Percentiles rank a stretch among this genome's conserved stretches.
phyloP scores from a whole-genome alignment of 2,329 filamentous ascomycete genomes.

The Acrodontium crateriforme region DNA sequence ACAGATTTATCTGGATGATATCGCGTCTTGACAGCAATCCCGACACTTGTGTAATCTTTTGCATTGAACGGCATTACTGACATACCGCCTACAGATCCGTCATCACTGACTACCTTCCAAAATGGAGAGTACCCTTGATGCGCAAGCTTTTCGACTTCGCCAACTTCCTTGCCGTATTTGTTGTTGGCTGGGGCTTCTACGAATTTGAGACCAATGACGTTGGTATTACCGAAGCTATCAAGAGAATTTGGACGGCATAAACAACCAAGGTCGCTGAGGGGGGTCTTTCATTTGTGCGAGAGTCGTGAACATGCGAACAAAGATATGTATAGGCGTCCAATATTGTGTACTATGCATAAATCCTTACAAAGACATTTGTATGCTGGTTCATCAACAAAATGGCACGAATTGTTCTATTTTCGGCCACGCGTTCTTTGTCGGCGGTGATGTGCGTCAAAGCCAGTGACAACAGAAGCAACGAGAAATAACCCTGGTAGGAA shows the following conservation, averaged over 20 bases:
- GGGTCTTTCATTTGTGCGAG: background rate
- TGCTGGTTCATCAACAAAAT: too few species aligned
- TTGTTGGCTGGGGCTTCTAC: slow-evolving; percentile 80
- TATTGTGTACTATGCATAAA: too few species aligned
- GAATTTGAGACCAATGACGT: slow-evolving; percentile 99
- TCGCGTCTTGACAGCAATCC: too few species aligned
- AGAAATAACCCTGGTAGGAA: too few species aligned
- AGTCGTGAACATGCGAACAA: too few species aligned
- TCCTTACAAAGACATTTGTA: too few species aligned
- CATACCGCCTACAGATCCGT: slow-evolving; percentile 37
- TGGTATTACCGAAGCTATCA: slow-evolving; percentile 77
- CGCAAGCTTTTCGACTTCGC: slow-evolving; percentile 60
- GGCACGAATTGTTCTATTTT: too few species aligned
- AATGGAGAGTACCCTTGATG: slow-evolving; percentile 51
- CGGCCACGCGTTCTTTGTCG: too few species aligned
- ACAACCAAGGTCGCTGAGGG: background rate
- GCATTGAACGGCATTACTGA: slow-evolving; percentile 1
- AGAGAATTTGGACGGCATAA: slow-evolving; percentile 76
- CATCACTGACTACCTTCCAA: slow-evolving; percentile 85
- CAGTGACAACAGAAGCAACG: too few species aligned
- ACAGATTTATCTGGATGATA: too few species aligned
- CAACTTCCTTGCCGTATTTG: slow-evolving; percentile 63
- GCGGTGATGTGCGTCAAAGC: too few species aligned
- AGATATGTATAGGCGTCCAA: too few species aligned
- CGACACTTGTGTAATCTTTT: background rate